Evolutionary conservation across 1,284 basidiomycete genomes (phyloP).

Genomic region (Pseudozyma hubeiensis): DNA sequence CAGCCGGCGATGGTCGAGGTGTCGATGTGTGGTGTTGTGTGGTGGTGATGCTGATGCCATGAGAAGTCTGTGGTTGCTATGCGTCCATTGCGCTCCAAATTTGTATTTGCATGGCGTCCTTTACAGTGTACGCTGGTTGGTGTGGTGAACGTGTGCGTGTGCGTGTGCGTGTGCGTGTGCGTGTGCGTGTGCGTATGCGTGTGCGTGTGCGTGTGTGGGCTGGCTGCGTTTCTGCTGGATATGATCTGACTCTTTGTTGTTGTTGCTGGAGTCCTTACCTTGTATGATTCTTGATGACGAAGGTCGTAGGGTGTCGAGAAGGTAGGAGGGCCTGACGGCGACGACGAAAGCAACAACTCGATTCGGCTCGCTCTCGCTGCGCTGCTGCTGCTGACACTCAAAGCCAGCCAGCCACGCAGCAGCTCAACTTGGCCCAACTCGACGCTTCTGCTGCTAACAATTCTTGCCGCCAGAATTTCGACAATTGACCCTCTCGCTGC

Average conservation of each 20-base stretch:
- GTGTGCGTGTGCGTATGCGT: not conserved
- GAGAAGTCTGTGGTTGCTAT: too few relatives aligned
- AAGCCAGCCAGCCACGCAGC: too few relatives aligned
- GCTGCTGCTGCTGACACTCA: too few relatives aligned
- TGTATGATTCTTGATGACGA: slow-evolving; percentile 53
- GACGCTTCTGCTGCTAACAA: too few relatives aligned
- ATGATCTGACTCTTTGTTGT: slow-evolving; percentile 19
- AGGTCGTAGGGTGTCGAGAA: slow-evolving; percentile 45
- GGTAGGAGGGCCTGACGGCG: slow-evolving; percentile 18
- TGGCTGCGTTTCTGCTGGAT: slow-evolving; percentile 9
- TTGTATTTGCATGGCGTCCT: too few relatives aligned
- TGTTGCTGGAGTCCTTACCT: slow-evolving; percentile 36
- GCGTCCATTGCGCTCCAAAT: too few relatives aligned
- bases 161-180: not conserved
- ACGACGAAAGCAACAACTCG: slow-evolving; percentile 6
- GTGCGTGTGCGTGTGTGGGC: not conserved
- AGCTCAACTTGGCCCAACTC: too few relatives aligned
- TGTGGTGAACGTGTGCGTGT: too few relatives aligned
- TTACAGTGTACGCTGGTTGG: too few relatives aligned
- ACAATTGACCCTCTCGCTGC: too few relatives aligned
- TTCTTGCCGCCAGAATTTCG: too few relatives aligned
- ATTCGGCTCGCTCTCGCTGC: not conserved
- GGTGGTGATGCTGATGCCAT: not conserved
- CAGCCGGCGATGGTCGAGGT: slow-evolving; percentile 4
- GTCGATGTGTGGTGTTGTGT: not conserved